Conservation (phyloP, 1,284 basidiomycete species). For the Rhodotorula sp. region DNA sequence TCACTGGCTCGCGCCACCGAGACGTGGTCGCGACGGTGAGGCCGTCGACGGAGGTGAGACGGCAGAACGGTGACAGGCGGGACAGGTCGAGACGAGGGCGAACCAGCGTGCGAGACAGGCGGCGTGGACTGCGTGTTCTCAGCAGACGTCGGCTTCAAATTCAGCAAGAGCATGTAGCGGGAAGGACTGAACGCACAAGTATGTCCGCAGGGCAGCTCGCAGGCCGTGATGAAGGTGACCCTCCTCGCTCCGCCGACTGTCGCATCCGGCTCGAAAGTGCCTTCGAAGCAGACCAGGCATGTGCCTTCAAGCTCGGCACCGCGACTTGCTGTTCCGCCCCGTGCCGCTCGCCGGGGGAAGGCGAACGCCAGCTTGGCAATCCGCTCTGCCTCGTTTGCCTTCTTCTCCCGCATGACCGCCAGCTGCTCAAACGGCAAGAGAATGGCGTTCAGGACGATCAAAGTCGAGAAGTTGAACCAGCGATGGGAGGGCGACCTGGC, state of each 20-base stretch:
- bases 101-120: conserved; percentile 14
- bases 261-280: background rate
- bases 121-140: conserved; percentile 9
- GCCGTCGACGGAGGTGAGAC: background rate
- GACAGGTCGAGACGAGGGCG: conserved; percentile 12
- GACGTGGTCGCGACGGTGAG: background rate
- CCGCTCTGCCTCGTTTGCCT: background rate
- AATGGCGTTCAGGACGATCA: background rate
- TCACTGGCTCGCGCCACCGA: too few relatives aligned
- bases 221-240: background rate
- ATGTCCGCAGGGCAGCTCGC: conserved; percentile 3
- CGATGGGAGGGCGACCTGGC: background rate
- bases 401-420: background rate
- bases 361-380: background rate
- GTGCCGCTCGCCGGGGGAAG: background rate
- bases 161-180: background rate
- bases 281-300: conserved; percentile 20
- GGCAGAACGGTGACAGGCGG: conserved; percentile 13
- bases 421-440: background rate
- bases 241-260: background rate
- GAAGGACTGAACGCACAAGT: conserved; percentile 1
- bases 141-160: background rate
- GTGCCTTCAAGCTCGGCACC: background rate
- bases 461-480: background rate
- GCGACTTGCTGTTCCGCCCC: too few relatives aligned